Evolutionary conservation across 345 rosid genomes (phyloP), one percentile per base, ranked within the genome.

Genomic region (Carallia pectinifolia): DNA sequence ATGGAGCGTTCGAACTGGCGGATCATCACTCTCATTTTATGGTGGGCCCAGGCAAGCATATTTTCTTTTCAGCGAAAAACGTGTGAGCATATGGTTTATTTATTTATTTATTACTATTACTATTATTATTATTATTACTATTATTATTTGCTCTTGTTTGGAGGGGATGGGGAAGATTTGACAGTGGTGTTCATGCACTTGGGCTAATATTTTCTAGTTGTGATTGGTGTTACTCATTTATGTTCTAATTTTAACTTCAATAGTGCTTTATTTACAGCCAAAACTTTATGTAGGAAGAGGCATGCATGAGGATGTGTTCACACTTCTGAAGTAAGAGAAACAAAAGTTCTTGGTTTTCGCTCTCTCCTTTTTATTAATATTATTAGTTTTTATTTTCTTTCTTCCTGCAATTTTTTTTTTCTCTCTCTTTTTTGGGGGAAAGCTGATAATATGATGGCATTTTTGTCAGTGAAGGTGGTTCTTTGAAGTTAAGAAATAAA

Each of bases 11-110:
- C 99, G 61, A 95, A 93, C 74, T 82, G 79, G 85, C 80, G 81
- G 66, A 86, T 91, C 65, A 53, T 89, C 65, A 95, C 94, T 69
- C 66, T 92, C 62, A 62, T 90, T 63, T 87, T 92, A 92, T 95
- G 99, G 99, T 95, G 99, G 98, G 89, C 99, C 69, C 99, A 92
- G 92, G 99, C 76, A 87, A 84, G 89, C 73, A 74, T 79, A 31
- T 64, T 52, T 61, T 38, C 23, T 33, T 54, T 13, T 44, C 33
- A 16, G 9, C 62, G 50, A 23, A 15, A 68, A n/a, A 66, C 31
- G 31, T 52, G 13, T 47, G 15, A 44, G 44, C 50, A 52, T 30
- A 23, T 23, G 23, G 23, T 23, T 23, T 23, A 23, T 23, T 23
- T 23, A 23, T 23, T 23, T 23, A 23, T 23, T 23, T 23, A 23